These are phyloP conservation scores for Penicillium arizonense DNA, from an alignment of 495 filamentous ascomycete genomes.

Conservation along the genomic window DNA sequence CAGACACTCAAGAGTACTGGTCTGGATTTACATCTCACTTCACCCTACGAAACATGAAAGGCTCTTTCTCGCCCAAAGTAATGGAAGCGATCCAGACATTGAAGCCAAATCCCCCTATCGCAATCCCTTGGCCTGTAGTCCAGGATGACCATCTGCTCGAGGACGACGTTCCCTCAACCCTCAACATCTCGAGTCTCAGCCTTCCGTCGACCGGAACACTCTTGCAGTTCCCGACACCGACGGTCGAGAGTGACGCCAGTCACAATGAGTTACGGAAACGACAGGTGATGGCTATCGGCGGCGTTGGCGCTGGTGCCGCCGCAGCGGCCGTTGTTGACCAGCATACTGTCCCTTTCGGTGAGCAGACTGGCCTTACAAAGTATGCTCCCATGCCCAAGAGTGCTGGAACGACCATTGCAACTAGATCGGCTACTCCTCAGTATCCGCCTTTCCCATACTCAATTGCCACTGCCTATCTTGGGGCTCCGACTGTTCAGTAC, in stretches of 20 bases:
- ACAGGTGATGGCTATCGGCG: conserved; percentile 12
- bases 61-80: conserved; percentile 52
- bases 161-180: conserved; percentile 3
- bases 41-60: conserved; percentile 65
- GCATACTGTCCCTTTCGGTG: conserved; percentile 56
- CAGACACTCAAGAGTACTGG: conserved; percentile 39
- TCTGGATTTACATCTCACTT: conserved; percentile 65
- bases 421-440: conserved; percentile 50
- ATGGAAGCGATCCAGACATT: conserved; percentile 40
- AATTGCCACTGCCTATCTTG: conserved; percentile 57
- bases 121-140: conserved; percentile 26
- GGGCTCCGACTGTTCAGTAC: conserved; percentile 52
- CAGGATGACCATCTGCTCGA: conserved; percentile 13
- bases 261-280: conserved; percentile 32
- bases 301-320: neutral
- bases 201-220: conserved; percentile 3
- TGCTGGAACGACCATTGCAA: conserved; percentile 64
- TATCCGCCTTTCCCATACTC: conserved; percentile 61
- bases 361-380: conserved; percentile 62
- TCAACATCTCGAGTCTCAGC: conserved; percentile 2
- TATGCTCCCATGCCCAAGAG: conserved; percentile 74
- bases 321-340: conserved; percentile 10
- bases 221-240: conserved; percentile 17
- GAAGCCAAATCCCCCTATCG: conserved; percentile 35
- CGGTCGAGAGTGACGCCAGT: conserved; percentile 4